Conservation (phyloP, 2,329 filamentous ascomycete species). For the Apiospora malaysiana region DNA sequence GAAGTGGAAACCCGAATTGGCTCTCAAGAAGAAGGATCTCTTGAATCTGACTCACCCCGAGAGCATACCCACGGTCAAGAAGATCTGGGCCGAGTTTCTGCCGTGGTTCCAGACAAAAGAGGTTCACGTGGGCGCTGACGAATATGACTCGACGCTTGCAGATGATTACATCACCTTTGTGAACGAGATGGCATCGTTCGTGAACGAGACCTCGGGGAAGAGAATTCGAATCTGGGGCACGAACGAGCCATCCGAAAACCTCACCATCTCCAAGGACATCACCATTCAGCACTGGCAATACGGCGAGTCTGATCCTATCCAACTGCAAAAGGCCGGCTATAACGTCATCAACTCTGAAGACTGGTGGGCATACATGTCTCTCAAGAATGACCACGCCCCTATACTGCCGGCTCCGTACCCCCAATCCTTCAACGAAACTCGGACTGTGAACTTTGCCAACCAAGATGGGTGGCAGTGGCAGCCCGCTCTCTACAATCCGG, state of each 20-base stretch:
- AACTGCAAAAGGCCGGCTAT: constrained; percentile 45
- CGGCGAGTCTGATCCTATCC: constrained; percentile 51
- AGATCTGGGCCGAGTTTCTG: constrained; percentile 58
- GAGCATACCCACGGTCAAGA: constrained; percentile 56
- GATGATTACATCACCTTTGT: constrained; percentile 58
- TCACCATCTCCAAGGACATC: constrained; percentile 46
- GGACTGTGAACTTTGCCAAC: constrained; percentile 51
- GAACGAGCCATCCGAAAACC: constrained; percentile 46
- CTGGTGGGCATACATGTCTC: constrained; percentile 60
- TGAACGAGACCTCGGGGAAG: constrained; percentile 47
- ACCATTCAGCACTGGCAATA: constrained; percentile 56
- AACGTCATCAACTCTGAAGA: constrained; percentile 53
- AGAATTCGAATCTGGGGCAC: constrained; percentile 60
- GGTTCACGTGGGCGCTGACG: constrained; percentile 61
- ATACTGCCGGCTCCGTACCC: constrained; percentile 52
- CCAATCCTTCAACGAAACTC: constrained; percentile 51
- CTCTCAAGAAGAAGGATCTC: constrained; percentile 50
- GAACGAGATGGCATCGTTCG: constrained; percentile 53
- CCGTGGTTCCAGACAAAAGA: constrained; percentile 62
- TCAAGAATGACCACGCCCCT: constrained; percentile 58
- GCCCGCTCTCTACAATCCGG: constrained; percentile 49
- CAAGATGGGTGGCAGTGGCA: constrained; percentile 50
- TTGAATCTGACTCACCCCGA: constrained; percentile 59
- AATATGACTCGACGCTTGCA: constrained; percentile 52
- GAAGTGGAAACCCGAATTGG: constrained; percentile 61